A percentile compares a stretch with the other conserved stretches of the same genome.
These are phyloP conservation scores for Ichthyophthirius multifiliis DNA, from an alignment of 169 alveolate species.

Conservation along the genomic window DNA sequence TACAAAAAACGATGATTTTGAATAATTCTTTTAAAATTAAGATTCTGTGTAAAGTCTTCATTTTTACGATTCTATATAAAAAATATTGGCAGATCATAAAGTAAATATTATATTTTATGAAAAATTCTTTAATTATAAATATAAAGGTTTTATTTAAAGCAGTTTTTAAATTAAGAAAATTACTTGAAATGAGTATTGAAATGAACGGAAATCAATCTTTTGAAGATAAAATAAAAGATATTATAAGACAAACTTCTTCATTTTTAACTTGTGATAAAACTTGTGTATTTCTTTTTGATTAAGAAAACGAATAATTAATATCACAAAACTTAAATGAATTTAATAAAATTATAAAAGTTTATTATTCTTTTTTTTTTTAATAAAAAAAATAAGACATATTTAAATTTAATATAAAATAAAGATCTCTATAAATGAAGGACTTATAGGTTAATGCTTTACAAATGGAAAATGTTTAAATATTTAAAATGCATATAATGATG, in stretches of 20 bases:
- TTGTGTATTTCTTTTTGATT: constrained; percentile 2
- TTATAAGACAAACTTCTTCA: not conserved
- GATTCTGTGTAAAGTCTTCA: not conserved
- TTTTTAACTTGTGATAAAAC: not conserved
- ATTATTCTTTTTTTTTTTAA: not conserved
- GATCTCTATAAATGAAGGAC: constrained; percentile 49
- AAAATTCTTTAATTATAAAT: not conserved
- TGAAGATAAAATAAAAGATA: not conserved
- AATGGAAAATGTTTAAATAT: constrained; percentile 37
- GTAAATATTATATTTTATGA: not conserved
- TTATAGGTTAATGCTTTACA: constrained; percentile 46
- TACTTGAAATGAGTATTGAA: not conserved
- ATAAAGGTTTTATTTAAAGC: not conserved
- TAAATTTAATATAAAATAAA: not conserved
- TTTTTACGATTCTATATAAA: not conserved
- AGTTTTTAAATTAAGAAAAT: not conserved
- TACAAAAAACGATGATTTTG: not conserved
- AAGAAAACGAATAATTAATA: not conserved
- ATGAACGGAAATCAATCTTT: not conserved
- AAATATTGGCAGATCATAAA: not conserved
- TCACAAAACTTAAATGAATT: not conserved
- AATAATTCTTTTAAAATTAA: not conserved
- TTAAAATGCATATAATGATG: constrained; percentile 51
- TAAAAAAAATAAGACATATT: not conserved
- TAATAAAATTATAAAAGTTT: not conserved